Conservation (phyloP, 257 asterid genomes). For the Solanum bulbocastanum region DNA sequence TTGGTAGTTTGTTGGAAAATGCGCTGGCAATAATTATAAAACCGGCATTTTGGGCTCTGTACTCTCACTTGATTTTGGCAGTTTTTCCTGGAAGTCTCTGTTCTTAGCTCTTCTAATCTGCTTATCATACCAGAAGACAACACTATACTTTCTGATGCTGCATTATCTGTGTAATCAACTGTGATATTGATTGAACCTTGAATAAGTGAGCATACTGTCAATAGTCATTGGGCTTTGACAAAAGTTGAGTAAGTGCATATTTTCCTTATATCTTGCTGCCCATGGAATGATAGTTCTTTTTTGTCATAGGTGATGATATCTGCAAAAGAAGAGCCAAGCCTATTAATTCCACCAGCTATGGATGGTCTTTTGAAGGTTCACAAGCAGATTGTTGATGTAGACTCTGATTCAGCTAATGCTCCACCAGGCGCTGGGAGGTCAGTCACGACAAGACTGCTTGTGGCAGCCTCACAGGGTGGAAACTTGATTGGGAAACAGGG, state of each 20-base stretch:
- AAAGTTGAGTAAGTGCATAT: background rate
- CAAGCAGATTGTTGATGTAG: slow-evolving; percentile 56
- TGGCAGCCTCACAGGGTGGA: slow-evolving; percentile 89
- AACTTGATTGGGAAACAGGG: slow-evolving; percentile 96
- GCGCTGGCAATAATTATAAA: background rate
- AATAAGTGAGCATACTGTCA: background rate
- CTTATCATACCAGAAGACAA: background rate
- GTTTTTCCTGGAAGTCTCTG: background rate
- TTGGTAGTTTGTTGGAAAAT: background rate
- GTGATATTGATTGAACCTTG: background rate
- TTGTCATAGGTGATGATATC: slow-evolving; percentile 54
- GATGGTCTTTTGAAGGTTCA: slow-evolving; percentile 79
- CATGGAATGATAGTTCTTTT: background rate
- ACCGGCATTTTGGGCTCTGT: background rate
- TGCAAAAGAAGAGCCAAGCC: slow-evolving; percentile 81
- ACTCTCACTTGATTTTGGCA: background rate
- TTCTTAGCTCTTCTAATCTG: background rate
- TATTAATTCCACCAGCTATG: slow-evolving; percentile 70
- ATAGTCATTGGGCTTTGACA: background rate
- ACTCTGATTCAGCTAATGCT: slow-evolving; percentile 43
- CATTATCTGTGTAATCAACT: background rate
- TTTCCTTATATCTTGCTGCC: background rate
- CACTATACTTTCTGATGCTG: background rate
- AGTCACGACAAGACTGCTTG: slow-evolving; percentile 68
- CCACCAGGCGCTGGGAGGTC: slow-evolving; percentile 32